Evolutionary conservation across 805 yeast species (phyloP), one percentile per base, ranked within the genome.

Genomic region (Priceomyces castillae): DNA sequence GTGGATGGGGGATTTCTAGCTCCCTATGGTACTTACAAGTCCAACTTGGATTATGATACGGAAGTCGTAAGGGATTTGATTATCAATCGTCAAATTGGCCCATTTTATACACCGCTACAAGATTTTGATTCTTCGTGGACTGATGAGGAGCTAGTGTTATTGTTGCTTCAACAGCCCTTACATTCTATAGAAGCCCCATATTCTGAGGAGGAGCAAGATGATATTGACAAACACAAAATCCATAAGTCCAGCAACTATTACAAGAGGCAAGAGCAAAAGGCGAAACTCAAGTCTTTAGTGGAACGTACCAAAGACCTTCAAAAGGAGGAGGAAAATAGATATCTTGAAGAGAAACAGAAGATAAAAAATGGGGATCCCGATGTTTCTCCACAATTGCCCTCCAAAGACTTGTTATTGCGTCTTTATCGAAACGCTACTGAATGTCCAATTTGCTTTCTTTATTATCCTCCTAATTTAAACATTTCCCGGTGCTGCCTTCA

Each of bases 1-100:
- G 96, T 92, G 12, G 98, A 94, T 65, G 99, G 99, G 15, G 99
- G 99, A 1, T 90, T 69, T 58, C 65, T 92, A 49, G 96, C 95
- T 1, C 97, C 98, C 0, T 87, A 78, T 64, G 97, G 97, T 1
- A 86, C 86, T 25, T 92, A 92, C 64, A 78, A 82, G 49, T 81
- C 85, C 37, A 83, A 81, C 52, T 61, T 84, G 42, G 96, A 87
- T 60, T 92, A 80, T 65, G 78, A 84, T 54, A 77, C 86, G 12
- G 77, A 77, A 12, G 70, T 84, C 2, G 97, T 94, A n/a, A 76
- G 86, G 41, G 76, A 69, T 14, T 68, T 86, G 31, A 85, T 92
- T 17, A 69, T 82, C 15, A 78, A 78, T 23, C 75, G 99, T 39
- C 77, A 74, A 52, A 56, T 92, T 31, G 90, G 97, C 0, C 98